Base-by-base conservation (phyloP, 179 eudicot species). In the Dionaea muscipula region DNA sequence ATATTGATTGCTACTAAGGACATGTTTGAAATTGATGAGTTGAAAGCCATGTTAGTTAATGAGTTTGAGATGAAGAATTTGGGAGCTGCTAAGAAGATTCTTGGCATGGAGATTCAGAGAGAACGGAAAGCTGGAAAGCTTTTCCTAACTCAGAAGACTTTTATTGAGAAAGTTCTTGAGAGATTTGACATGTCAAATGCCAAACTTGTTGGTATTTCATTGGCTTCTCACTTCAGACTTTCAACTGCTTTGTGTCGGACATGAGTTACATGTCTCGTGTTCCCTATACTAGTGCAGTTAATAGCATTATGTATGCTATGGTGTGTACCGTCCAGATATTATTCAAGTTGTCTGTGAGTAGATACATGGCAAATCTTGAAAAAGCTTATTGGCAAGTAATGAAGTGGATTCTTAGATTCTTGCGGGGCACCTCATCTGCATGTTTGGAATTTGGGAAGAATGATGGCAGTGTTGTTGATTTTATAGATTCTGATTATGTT, bases 41-140 rank as follows among this genome's bases (percentile, higher is more conserved):
- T 56, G 9, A 44, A 41, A 26, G 7, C 12, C 7, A 12, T 11
- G 16, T 18, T 56, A 5, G 41, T 23, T 3, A 18, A 1, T 26
- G 53, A 51, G n/a, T 22, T 51, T 53, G 27, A 37, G 10, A 27
- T 51, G 19, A 51, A 51, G 24, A 37, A 51, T 27, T 15, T 51
- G 5, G 52, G 31, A 9, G 8, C 15, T 11, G 27, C 31, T 4
- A 21, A 48, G 31, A 48, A 48, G 27, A 28, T 52, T 31, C 38
- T 33, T 5, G 56, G 27, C 23, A 28, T 52, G 56, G 24, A 52
- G 19, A 52, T 52, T 5, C 23, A 10, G 4, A 28, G 56, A 27
- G 56, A 28, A 2, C 14, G 38, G 15, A 15, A 12, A 14, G 13
- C 36, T 2, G 55, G 26, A 26, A 26, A 25, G n/a, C 18, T 51